Base-by-base conservation (phyloP, 2,329 filamentous ascomycete genomes). In the Xylaria sp. region DNA sequence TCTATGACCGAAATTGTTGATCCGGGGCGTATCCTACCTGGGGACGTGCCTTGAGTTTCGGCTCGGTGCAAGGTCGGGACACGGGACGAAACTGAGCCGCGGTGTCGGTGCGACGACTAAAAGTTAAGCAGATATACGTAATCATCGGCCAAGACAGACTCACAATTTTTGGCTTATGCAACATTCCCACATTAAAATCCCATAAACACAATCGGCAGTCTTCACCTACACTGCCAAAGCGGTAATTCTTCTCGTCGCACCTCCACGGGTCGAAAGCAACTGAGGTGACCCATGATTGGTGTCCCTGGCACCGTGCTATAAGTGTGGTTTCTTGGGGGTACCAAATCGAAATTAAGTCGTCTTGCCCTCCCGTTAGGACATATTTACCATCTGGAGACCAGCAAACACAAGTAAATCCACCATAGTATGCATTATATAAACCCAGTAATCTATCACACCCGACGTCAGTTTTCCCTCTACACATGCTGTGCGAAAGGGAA, bases 351-450 rank as follows among this genome's bases (percentile, higher is more conserved):
- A 99, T 92, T 10, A 98, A 84, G 78, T 99, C 96, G 79, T 99
- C 96, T 80, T 98, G 95, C 4, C 96, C 94, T 61, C 96, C 96
- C 0, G 96, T 97, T 20, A 99, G 85, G 60, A 99, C 90, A 79
- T 98, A 99, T 78, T 97, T 95, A 60, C 94, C 94, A 77, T 99
- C 96, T 10, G 96, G 96, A 6, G 95, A 97, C 96, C 96, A 99
- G 81, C 93, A 97, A 2, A 97, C 94, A 77, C 94, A 97, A 53
- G 92, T 92, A 69, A 99, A 86, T 3, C 93, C 95, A 56, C 96
- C 96, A 76, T 97, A 99, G 82, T 97, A 99, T 63, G 93, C 93
- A 74, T 91, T 89, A 80, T 93, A 97, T 53, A 97, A 84, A 76
- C 95, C 93, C 13, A 96, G 83, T n/a, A 98, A 85, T 75, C 93